Evolutionary conservation across 306 rosid species (phyloP).

Genomic region (Trifolium repens): DNA sequence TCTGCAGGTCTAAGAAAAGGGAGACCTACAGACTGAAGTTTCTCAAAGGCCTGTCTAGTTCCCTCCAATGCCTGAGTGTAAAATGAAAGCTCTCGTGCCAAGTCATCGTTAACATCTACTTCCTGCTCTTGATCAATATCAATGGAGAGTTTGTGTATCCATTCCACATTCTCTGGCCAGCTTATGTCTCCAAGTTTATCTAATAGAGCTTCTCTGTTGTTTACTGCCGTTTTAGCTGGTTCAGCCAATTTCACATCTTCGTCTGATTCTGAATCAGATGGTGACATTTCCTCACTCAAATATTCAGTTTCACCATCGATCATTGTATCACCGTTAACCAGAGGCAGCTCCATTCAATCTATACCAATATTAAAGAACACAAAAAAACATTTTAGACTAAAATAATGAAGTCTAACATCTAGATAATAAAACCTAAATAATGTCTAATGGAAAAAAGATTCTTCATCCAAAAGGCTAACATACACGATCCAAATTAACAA

Average conservation of each 20-base stretch:
- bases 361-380: background rate
- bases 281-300: constrained; percentile 47
- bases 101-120: constrained; percentile 89
- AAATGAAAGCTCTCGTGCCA: constrained; percentile 80
- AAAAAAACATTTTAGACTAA: constrained; percentile 5
- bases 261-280: constrained; percentile 64
- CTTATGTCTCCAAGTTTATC: constrained; percentile 91
- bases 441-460: background rate
- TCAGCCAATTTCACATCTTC: constrained; percentile 64
- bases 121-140: constrained; percentile 77
- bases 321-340: constrained; percentile 39
- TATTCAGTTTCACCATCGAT: constrained; percentile 40
- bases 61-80: constrained; percentile 89
- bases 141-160: constrained; percentile 77
- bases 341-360: constrained; percentile 59
- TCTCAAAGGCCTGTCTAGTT: constrained; percentile 73
- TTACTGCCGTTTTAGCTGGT: constrained; percentile 68
- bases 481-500: constrained; percentile 18
- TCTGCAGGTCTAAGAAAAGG: constrained; percentile 85
- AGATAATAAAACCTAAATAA: background rate
- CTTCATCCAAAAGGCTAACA: background rate
- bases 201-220: constrained; percentile 69
- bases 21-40: constrained; percentile 69
- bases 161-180: constrained; percentile 77
- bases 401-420: background rate